These are phyloP conservation scores for Trichosanthes cucumerina DNA, from an alignment of 306 rosid genomes.

Conservation along the genomic window DNA sequence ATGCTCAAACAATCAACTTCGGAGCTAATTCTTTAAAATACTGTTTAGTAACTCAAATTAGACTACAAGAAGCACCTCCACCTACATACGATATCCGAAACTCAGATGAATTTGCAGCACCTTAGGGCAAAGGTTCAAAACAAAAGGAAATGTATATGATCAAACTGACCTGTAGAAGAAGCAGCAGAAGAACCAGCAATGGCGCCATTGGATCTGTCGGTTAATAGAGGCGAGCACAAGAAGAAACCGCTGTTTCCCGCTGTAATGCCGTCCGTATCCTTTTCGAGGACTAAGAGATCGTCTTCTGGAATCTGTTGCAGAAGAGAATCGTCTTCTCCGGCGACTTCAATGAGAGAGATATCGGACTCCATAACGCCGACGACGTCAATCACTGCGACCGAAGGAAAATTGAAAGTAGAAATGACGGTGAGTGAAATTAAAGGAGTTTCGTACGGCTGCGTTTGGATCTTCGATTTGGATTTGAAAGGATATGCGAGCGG, in stretches of 20 bases:
- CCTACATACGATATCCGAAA: neutral
- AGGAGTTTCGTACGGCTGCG: neutral
- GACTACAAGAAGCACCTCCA: neutral
- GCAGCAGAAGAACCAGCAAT: neutral
- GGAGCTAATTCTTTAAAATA: neutral
- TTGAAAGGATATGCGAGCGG: slow-evolving; percentile 47
- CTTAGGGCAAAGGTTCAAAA: neutral
- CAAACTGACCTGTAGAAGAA: slow-evolving; percentile 39
- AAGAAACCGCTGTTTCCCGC: slow-evolving; percentile 17
- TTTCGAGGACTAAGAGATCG: neutral
- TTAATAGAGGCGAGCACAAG: slow-evolving; percentile 63
- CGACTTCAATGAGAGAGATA: slow-evolving; percentile 58
- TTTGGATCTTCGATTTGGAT: slow-evolving; percentile 14
- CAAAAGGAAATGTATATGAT: neutral
- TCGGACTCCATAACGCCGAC: slow-evolving; percentile 40
- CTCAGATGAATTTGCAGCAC: neutral
- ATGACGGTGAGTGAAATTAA: neutral
- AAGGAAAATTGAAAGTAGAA: neutral
- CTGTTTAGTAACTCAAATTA: neutral
- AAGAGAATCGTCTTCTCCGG: slow-evolving; percentile 65
- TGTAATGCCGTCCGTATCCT: neutral
- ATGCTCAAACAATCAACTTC: neutral
- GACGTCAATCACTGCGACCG: neutral
- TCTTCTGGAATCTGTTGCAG: slow-evolving; percentile 21
- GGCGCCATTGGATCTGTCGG: slow-evolving; percentile 29